These are phyloP conservation scores for Monosporascus cannonballus DNA, from an alignment of 2,329 filamentous ascomycete genomes.

Conservation along the genomic window DNA sequence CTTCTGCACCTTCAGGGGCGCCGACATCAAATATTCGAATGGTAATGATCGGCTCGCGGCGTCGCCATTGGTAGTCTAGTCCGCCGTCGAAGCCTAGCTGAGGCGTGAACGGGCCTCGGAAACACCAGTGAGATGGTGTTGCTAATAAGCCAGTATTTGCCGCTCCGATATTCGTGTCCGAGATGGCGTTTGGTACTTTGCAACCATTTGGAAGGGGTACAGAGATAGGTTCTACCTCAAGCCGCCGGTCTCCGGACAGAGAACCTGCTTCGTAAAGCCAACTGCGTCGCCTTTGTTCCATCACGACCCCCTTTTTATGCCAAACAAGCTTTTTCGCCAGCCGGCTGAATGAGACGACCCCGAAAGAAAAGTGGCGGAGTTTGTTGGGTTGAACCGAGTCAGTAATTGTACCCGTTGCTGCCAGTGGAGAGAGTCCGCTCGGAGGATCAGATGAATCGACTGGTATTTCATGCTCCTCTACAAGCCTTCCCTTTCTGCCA, in stretches of 20 bases:
- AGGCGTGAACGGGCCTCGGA: constrained; percentile 38
- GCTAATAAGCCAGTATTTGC: constrained; percentile 21
- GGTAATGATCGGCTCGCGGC: constrained; percentile 10
- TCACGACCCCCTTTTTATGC: constrained; percentile 11
- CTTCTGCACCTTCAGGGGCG: constrained; percentile 1
- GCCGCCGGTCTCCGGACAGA: constrained; percentile 12
- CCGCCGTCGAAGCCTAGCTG: constrained; percentile 40
- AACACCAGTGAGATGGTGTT: constrained; percentile 22
- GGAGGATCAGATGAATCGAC: constrained; percentile 12
- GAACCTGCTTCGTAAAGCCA: constrained; percentile 20
- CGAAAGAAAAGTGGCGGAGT: constrained; percentile 14
- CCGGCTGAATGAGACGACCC: constrained; percentile 17
- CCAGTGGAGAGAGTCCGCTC: constrained; percentile 11
- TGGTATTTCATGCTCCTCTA: constrained; percentile 28
- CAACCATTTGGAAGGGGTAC: constrained; percentile 28
- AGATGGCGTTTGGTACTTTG: constrained; percentile 37
- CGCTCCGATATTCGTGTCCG: constrained; percentile 26
- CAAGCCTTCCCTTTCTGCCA: constrained; percentile 23
- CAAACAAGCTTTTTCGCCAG: constrained; percentile 11
- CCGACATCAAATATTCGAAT: constrained; percentile 16
- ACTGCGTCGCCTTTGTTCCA: constrained; percentile 21
- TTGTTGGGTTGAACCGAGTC: constrained; percentile 9
- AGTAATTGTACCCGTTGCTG: constrained; percentile 13
- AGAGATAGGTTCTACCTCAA: constrained; percentile 4
- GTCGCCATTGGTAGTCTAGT: constrained; percentile 34